Evolutionary conservation across 495 filamentous ascomycete genomes (phyloP).

Genomic region (Lasiosphaeria hispida): DNA sequence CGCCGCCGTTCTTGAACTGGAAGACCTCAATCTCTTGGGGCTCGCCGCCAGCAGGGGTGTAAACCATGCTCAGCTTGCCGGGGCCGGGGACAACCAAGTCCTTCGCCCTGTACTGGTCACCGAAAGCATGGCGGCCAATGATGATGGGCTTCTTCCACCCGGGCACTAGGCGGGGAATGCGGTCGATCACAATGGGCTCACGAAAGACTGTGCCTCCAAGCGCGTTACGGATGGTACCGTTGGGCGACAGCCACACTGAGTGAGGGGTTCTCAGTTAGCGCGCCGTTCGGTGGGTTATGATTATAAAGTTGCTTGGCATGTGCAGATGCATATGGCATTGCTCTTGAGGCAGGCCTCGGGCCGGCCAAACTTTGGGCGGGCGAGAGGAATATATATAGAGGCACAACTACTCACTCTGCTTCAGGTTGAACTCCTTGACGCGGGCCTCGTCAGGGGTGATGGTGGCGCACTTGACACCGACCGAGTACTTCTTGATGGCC

Average conservation of each 20-base stretch:
- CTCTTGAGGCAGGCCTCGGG: not conserved
- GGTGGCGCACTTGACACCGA: conserved; percentile 98
- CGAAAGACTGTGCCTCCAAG: conserved; percentile 97
- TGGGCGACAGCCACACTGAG: conserved; percentile 92
- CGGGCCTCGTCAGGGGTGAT: conserved; percentile 97
- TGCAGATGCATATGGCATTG: not conserved
- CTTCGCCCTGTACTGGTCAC: conserved; percentile 96
- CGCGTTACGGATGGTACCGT: conserved; percentile 95
- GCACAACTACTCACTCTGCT: conserved; percentile 69
- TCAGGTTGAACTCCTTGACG: conserved; percentile 96
- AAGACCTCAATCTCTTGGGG: conserved; percentile 86
- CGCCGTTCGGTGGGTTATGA: not conserved
- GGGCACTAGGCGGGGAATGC: conserved; percentile 86
- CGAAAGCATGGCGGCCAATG: conserved; percentile 97
- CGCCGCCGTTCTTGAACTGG: conserved; percentile 78
- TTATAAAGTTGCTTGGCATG: not conserved
- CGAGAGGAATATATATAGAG: not conserved
- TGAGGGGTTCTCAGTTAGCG: conserved; percentile 17
- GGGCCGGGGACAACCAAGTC: conserved; percentile 77
- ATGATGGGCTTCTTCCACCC: conserved; percentile 99
- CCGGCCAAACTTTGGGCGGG: not conserved
- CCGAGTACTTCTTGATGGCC: conserved; percentile 97
- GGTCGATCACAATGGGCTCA: conserved; percentile 93
- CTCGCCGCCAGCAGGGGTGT: conserved; percentile 78
- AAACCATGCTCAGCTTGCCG: conserved; percentile 90